These are phyloP conservation scores for Nannochloris sp. DNA, from an alignment of 139 green algal species.

Conservation along the genomic window DNA sequence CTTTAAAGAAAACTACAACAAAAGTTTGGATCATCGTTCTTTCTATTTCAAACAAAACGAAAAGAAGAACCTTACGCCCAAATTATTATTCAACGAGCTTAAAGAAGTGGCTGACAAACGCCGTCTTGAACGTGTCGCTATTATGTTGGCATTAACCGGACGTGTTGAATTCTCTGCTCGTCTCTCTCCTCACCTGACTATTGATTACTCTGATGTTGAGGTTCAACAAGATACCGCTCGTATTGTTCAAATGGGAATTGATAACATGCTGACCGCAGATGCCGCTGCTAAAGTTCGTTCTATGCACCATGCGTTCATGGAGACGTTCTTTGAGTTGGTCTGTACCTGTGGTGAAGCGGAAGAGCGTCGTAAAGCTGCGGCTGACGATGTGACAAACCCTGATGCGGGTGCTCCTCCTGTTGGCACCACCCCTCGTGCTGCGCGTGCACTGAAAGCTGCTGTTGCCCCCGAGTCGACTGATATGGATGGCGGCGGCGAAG, in stretches of 20 bases:
- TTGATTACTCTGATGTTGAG: conserved; percentile 54
- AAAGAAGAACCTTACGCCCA: conserved; percentile 87
- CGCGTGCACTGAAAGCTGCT: not conserved
- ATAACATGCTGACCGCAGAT: conserved; percentile 17
- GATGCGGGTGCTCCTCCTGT: not conserved
- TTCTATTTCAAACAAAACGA: conserved; percentile 99
- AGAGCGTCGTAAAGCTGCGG: conserved; percentile 16
- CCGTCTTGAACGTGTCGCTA: conserved; percentile 31
- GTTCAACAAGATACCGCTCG: conserved; percentile 18
- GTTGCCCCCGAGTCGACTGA: conserved; percentile 6
- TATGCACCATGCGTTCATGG: conserved; percentile 57
- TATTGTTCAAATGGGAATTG: conserved; percentile 31
- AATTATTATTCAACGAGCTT: conserved; percentile 84
- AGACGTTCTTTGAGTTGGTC: conserved; percentile 79
- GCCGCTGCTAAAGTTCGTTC: conserved; percentile 22
- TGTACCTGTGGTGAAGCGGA: conserved; percentile 24
- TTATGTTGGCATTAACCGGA: conserved; percentile 25
- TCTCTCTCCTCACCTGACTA: conserved; percentile 56
- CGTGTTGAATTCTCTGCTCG: conserved; percentile 24
- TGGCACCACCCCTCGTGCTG: conserved; percentile 8
- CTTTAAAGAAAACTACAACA: conserved; percentile 96
- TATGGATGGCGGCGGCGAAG: conserved; percentile 8
- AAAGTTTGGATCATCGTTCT: conserved; percentile 92
- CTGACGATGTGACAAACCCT: not conserved
- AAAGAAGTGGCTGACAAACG: conserved; percentile 77